phyloP scores from a whole-genome alignment of 1,284 basidiomycete genomes.

The Ustilago bromivora region DNA sequence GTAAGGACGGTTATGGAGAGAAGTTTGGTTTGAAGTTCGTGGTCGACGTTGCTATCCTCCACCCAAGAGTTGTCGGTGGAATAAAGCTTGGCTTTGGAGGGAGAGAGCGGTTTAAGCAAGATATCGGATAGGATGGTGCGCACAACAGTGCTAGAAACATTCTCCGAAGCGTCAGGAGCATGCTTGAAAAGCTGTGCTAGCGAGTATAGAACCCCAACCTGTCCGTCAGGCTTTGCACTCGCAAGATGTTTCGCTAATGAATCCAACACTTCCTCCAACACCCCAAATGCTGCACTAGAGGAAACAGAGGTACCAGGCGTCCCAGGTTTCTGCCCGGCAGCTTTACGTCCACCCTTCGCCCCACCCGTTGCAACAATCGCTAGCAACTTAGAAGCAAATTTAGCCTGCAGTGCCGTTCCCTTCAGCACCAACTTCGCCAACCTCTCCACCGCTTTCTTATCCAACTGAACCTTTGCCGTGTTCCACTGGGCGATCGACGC shows the following conservation, averaged over 20 bases:
- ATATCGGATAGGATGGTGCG: constrained; percentile 75
- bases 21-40: constrained; percentile 48
- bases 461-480: constrained; percentile 32
- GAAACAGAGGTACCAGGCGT: constrained; percentile 35
- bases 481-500: constrained; percentile 40
- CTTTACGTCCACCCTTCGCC: constrained; percentile 28
- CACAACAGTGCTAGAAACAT: constrained; percentile 80
- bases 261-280: constrained; percentile 70
- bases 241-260: constrained; percentile 75
- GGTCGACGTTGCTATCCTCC: constrained; percentile 45
- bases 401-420: constrained; percentile 79
- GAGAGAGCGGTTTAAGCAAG: constrained; percentile 52
- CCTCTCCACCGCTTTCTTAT: constrained; percentile 75
- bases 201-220: constrained; percentile 79
- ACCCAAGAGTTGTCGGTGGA: constrained; percentile 52
- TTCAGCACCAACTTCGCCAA: constrained; percentile 76
- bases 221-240: constrained; percentile 73
- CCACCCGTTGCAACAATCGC: constrained; percentile 70
- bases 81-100: constrained; percentile 25
- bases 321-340: constrained; percentile 25
- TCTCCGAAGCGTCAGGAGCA: constrained; percentile 80
- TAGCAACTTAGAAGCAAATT: constrained; percentile 86
- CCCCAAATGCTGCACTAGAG: constrained; percentile 35
- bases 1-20: constrained; percentile 56
- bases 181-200: constrained; percentile 81